Conservation (phyloP, 2,329 filamentous ascomycete species). For the Aureobasidium sp. region DNA sequence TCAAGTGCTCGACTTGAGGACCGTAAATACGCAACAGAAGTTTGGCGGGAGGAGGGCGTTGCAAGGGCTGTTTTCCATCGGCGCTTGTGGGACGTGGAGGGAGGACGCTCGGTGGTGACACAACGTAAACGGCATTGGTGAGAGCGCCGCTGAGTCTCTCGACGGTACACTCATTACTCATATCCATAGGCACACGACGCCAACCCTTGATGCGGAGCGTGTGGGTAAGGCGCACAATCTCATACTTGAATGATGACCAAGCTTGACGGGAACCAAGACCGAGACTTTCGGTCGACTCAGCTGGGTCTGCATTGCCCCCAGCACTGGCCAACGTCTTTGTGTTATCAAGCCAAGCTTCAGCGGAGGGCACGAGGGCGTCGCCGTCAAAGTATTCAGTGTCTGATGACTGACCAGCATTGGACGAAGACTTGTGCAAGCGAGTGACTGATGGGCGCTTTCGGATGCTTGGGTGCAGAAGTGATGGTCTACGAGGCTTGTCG, state of each 20-base stretch:
- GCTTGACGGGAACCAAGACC: constrained; percentile 35
- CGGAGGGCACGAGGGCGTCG: constrained; percentile 75
- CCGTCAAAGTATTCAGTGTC: constrained; percentile 79
- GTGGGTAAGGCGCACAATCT: constrained; percentile 82
- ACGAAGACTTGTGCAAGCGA: constrained; percentile 29
- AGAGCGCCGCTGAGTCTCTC: constrained; percentile 79
- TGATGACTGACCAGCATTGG: constrained; percentile 53
- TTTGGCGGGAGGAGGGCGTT: constrained; percentile 47
- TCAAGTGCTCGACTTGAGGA: constrained; percentile 88
- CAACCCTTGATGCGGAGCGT: constrained; percentile 87
- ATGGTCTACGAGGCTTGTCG: constrained; percentile 20
- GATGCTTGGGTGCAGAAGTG: constrained; percentile 13
- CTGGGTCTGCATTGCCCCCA: constrained; percentile 36
- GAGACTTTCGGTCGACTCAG: constrained; percentile 42
- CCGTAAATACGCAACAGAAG: constrained; percentile 88
- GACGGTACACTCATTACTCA: constrained; percentile 59
- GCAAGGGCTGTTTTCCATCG: constrained; percentile 23
- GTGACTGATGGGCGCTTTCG: constrained; percentile 22
- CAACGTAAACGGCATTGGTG: constrained; percentile 94
- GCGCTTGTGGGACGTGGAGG: constrained; percentile 27
- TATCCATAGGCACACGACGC: constrained; percentile 69
- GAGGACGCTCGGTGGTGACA: constrained; percentile 66
- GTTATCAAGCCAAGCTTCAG: constrained; percentile 80
- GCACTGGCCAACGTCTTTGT: constrained; percentile 76
- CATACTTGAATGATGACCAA: constrained; percentile 83